phyloP scores from a whole-genome alignment of 345 rosid species.

The Lumnitzera racemosa region DNA sequence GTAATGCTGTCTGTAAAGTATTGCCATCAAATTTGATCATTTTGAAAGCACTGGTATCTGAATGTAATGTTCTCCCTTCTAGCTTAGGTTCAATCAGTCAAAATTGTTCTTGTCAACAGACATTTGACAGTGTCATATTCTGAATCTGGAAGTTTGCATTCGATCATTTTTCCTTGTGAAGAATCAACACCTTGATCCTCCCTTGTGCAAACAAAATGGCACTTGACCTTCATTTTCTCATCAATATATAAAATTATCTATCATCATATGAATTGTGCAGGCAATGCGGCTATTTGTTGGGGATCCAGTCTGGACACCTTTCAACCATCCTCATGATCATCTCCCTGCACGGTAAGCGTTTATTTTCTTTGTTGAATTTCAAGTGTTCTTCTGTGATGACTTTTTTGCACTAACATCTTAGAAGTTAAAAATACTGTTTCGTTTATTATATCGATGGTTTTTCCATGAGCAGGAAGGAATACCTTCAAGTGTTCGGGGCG shows the following conservation, averaged over 20 bases:
- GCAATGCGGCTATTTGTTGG: conserved; percentile 89
- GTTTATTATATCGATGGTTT: conserved; percentile 2
- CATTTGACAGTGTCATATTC: too few species aligned
- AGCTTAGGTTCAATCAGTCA: too few species aligned
- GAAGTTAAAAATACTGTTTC: background rate
- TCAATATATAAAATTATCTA: background rate
- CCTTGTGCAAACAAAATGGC: too few species aligned
- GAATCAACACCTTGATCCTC: too few species aligned
- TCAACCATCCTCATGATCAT: conserved; percentile 84
- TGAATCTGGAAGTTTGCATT: too few species aligned
- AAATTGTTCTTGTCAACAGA: too few species aligned
- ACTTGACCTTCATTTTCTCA: background rate
- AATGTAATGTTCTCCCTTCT: too few species aligned
- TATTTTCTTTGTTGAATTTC: background rate
- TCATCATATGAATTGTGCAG: conserved; percentile 19
- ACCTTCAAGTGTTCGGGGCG: conserved; percentile 44
- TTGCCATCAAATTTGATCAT: too few species aligned
- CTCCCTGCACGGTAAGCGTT: conserved; percentile 62
- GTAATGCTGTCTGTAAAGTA: too few species aligned
- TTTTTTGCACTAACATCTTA: background rate
- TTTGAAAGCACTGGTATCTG: too few species aligned
- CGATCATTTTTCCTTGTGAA: too few species aligned
- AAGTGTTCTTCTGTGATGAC: too few species aligned
- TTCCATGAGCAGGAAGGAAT: conserved; percentile 58
- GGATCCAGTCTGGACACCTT: conserved; percentile 85